Conservation (phyloP, 805 yeast genomes). For the Candida schatavii region DNA sequence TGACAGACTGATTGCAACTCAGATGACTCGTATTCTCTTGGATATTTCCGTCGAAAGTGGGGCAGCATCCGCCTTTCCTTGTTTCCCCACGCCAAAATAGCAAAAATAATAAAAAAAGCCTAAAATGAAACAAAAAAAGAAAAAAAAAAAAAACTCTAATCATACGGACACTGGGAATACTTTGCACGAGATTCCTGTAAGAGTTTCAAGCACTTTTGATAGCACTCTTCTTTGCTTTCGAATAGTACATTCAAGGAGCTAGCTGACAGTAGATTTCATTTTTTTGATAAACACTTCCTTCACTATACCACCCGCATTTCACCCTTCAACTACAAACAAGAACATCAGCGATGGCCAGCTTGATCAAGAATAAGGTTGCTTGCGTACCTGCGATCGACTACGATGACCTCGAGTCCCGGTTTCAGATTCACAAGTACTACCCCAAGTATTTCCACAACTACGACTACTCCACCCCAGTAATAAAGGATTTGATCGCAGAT, state of each 20-base stretch:
- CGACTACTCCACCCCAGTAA: conserved; percentile 34
- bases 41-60: too few relatives aligned
- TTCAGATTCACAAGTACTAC: conserved; percentile 34
- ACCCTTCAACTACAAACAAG: too few relatives aligned
- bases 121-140: neutral
- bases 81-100: too few relatives aligned
- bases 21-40: too few relatives aligned
- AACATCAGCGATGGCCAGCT: conserved; percentile 4
- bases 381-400: conserved; percentile 21
- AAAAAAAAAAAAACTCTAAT: neutral
- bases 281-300: neutral
- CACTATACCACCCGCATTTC: neutral
- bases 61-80: too few relatives aligned
- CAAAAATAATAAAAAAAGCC: too few relatives aligned
- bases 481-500: conserved; percentile 28
- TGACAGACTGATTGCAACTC: too few relatives aligned
- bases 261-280: too few relatives aligned
- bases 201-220: neutral
- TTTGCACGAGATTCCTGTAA: neutral
- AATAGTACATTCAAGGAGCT: too few relatives aligned
- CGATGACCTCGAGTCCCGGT: conserved; percentile 32
- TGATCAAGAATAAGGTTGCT: neutral
- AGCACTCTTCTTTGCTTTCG: neutral
- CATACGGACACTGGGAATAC: neutral
- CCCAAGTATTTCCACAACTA: conserved; percentile 39